Percentiles rank a stretch among this genome's conserved stretches.
phyloP scores from a whole-genome alignment of 306 rosid species.

The Heteromeles arbutifolia region DNA sequence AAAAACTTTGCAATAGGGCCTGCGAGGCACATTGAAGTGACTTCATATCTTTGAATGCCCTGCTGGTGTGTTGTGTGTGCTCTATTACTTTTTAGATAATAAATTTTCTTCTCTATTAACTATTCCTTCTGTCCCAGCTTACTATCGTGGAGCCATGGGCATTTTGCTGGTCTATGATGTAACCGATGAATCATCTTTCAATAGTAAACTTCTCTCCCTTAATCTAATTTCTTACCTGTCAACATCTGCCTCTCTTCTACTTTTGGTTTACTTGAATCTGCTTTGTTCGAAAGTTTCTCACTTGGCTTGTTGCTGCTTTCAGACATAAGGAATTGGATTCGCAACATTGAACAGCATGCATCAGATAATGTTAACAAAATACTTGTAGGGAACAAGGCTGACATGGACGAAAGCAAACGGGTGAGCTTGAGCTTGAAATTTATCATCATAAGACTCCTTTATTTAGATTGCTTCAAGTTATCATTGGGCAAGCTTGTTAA shows the following conservation, averaged over 20 bases:
- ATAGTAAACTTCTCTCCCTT: constrained; percentile 49
- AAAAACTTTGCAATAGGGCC: neutral
- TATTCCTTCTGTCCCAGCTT: constrained; percentile 48
- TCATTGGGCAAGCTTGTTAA: neutral
- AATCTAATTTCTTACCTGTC: neutral
- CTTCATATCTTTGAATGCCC: neutral
- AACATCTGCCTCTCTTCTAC: neutral
- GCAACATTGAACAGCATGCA: constrained; percentile 95
- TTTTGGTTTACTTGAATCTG: constrained; percentile 7
- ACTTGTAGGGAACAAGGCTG: constrained; percentile 96
- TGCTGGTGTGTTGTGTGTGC: neutral
- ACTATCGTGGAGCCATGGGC: constrained; percentile 98
- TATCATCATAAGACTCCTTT: constrained; percentile 1
- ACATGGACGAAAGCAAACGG: constrained; percentile 94
- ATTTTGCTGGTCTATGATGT: constrained; percentile 91
- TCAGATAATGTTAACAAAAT: constrained; percentile 89
- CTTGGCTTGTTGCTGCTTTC: constrained; percentile 20
- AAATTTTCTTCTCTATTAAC: neutral
- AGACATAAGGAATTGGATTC: constrained; percentile 96
- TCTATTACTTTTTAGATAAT: neutral
- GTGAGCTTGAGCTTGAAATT: constrained; percentile 28
- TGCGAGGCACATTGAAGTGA: too few relatives aligned
- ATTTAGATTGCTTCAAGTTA: neutral
- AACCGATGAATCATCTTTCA: constrained; percentile 91
- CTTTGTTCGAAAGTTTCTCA: neutral